Evolutionary conservation across 768 basidiomycete species (phyloP), one percentile per base, ranked within the genome.

Genomic region (Agaricus subrufescens): DNA sequence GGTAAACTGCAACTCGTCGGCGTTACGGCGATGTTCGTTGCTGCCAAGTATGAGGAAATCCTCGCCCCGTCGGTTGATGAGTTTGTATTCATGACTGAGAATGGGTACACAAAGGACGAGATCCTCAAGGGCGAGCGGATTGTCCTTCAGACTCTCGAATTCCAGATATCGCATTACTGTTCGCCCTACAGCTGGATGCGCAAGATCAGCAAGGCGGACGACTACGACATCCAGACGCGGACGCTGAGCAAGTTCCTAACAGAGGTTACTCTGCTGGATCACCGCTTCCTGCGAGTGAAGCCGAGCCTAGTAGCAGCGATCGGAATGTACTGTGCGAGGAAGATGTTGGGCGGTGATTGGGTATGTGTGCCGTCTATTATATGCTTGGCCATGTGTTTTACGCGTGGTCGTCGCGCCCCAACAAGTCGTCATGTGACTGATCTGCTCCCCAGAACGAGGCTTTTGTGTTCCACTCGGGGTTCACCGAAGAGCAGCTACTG

Each of bases 121-220:
- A 94, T 99, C 66, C 80, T 99, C 60, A 98, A 97, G 71, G 97
- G 97, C 67, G 97, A 99, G 73, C 86, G 92, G 38, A 98, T 98
- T 68, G 87, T 98, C 69, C 76, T 98, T 57, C 93, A 94, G 75
- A 91, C 92, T 30, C 83, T 99, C 52, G 94, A 97, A 59, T 98
- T 98, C 75, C 86, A 88, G 70, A 69, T 99, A 72, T 98, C 95
- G 58, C 87, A 94, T 58, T 99, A 99, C 73, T 98, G 97, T 75
- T 97, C 95, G 50, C 97, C 97, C 3, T 98, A 98, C 76, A 94
- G 91, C 69, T 98, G 97, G 96, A 94, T 98, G 81, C 85, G 97
- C 58, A 89, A 87, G 65, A 98, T 99, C 69, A 95, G 92, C 81
- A 97, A 94, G 71, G 96, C 97, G 37, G 97, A 99, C 74, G 91